These are phyloP conservation scores for Gymnopus androsaceus DNA, from an alignment of 1,284 basidiomycete species.

Conservation along the genomic window DNA sequence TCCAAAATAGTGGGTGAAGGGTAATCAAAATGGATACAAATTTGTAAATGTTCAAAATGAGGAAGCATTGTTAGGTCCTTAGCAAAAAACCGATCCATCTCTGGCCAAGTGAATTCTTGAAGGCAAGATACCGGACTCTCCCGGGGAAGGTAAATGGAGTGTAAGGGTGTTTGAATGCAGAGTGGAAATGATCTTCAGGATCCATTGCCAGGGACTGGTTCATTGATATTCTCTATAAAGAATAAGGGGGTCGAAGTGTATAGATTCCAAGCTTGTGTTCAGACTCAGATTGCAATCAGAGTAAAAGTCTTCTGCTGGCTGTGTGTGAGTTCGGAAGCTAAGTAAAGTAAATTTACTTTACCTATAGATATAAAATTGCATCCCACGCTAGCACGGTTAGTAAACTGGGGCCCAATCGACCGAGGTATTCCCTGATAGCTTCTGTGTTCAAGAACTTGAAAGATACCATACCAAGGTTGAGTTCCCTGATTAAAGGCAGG, in stretches of 20 bases:
- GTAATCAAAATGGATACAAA: neutral
- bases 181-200: conserved; percentile 13
- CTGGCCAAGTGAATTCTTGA: conserved; percentile 12
- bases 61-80: neutral
- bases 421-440: conserved; percentile 23
- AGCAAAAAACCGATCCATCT: conserved; percentile 11
- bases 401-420: conserved; percentile 17
- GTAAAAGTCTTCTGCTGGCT: conserved; percentile 18
- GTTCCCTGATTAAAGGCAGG: conserved; percentile 21
- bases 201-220: conserved; percentile 16
- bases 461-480: conserved; percentile 23
- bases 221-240: conserved; percentile 8
- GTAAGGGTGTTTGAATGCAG: neutral
- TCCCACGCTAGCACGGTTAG: conserved; percentile 21
- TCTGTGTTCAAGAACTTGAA: conserved; percentile 22
- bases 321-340: neutral
- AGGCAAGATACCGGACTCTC: neutral
- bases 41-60: neutral
- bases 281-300: conserved; percentile 7
- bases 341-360: conserved; percentile 11
- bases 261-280: conserved; percentile 4
- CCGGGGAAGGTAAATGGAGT: conserved; percentile 4
- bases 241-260: conserved; percentile 14
- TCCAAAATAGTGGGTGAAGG: neutral
- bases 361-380: conserved; percentile 28